Conservation (phyloP, 2,329 filamentous ascomycete genomes). For the Penicillium sp. region DNA sequence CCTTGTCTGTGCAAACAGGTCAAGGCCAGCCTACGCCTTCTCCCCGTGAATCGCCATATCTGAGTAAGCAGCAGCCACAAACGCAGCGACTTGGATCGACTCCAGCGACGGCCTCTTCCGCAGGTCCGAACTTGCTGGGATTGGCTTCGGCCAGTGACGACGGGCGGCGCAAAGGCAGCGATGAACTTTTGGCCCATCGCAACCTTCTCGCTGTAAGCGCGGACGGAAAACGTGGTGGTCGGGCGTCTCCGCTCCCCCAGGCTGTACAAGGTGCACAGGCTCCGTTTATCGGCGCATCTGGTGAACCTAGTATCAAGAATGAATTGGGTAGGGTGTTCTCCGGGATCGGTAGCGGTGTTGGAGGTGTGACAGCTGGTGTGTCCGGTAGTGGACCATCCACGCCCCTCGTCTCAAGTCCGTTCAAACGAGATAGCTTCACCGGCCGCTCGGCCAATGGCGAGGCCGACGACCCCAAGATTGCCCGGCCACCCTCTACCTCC, state of each 20-base stretch:
- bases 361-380: constrained; percentile 55
- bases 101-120: constrained; percentile 27
- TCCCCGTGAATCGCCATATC: constrained; percentile 39
- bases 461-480: constrained; percentile 41
- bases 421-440: constrained; percentile 54
- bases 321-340: constrained; percentile 95
- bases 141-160: constrained; percentile 39
- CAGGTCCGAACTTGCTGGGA: constrained; percentile 32
- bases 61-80: constrained; percentile 38
- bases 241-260: constrained; percentile 86
- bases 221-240: constrained; percentile 79
- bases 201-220: constrained; percentile 72
- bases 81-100: constrained; percentile 40
- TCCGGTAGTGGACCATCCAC: constrained; percentile 58
- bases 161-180: constrained; percentile 52
- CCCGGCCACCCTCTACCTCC: constrained; percentile 52
- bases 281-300: constrained; percentile 75
- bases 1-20: constrained; percentile 38
- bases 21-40: constrained; percentile 39
- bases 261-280: constrained; percentile 91
- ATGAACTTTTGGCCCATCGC: constrained; percentile 64
- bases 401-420: constrained; percentile 58
- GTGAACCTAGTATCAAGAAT: constrained; percentile 88
- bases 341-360: constrained; percentile 77
- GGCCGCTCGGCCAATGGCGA: constrained; percentile 48